Evolutionary conservation across 179 eudicot genomes (phyloP).

Genomic region (Sideroxylon spinosum): DNA sequence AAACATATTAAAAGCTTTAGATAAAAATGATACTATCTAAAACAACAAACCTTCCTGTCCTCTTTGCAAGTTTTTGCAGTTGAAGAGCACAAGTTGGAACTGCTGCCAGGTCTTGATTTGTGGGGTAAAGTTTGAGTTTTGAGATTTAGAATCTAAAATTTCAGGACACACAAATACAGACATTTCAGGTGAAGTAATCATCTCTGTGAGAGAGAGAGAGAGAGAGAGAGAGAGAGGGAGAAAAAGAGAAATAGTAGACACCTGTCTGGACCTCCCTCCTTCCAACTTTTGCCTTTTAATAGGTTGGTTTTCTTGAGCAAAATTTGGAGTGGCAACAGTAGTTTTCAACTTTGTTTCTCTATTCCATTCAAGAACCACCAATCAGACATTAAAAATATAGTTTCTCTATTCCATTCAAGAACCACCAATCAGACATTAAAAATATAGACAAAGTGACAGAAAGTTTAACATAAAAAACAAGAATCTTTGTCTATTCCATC

Average conservation of each 20-base stretch:
- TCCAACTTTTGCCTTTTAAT: slow-evolving; percentile 88
- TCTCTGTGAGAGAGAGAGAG: background rate
- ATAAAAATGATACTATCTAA: background rate
- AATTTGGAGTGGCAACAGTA: slow-evolving; percentile 49
- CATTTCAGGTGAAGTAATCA: background rate
- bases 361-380: background rate
- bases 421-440: too few species aligned
- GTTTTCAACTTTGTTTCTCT: slow-evolving; percentile 45
- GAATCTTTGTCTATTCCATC: background rate
- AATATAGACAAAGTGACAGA: too few species aligned
- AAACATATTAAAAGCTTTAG: background rate
- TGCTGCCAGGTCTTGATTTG: slow-evolving; percentile 55
- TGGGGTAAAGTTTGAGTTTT: slow-evolving; percentile 65
- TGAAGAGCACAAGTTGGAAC: slow-evolving; percentile 36
- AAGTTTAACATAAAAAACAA: too few species aligned
- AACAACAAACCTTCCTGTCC: slow-evolving; percentile 60
- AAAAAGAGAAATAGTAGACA: slow-evolving; percentile 21
- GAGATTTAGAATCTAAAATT: slow-evolving; percentile 59
- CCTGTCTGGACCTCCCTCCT: slow-evolving; percentile 74
- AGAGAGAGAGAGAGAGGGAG: background rate
- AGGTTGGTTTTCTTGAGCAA: slow-evolving; percentile 87
- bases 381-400: too few species aligned
- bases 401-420: slow-evolving; percentile 27
- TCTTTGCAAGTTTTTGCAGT: slow-evolving; percentile 47
- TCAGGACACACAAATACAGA: background rate